Conservation (phyloP, 73 alveolate species). For the Paramecium bursaria region DNA sequence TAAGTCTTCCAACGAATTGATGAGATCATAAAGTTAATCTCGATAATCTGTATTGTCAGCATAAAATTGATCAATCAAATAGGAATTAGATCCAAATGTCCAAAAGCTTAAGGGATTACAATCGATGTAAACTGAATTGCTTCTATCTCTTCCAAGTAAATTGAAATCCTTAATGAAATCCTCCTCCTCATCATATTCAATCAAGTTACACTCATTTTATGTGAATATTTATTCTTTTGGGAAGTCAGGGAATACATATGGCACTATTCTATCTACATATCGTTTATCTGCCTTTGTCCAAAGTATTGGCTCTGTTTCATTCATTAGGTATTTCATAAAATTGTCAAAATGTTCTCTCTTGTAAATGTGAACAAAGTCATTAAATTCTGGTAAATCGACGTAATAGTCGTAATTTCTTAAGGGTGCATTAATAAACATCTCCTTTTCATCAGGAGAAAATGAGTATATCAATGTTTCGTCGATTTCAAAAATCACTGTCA, state of each 20-base stretch:
- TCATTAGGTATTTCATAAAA: constrained; percentile 54
- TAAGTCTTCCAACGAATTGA: constrained; percentile 29
- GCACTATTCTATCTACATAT: constrained; percentile 67
- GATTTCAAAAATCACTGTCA: constrained; percentile 67
- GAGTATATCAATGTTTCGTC: constrained; percentile 69
- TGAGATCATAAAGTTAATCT: constrained; percentile 50
- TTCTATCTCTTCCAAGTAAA: constrained; percentile 63
- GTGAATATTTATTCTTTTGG: constrained; percentile 62
- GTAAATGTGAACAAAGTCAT: constrained; percentile 57
- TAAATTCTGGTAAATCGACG: constrained; percentile 67
- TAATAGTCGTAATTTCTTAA: constrained; percentile 65
- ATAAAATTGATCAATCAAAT: constrained; percentile 26
- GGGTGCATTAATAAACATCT: constrained; percentile 69
- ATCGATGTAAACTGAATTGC: constrained; percentile 63
- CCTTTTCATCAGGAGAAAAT: constrained; percentile 71
- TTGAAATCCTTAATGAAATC: constrained; percentile 66
- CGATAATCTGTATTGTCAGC: constrained; percentile 63
- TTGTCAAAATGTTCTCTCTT: constrained; percentile 67
- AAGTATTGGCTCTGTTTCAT: constrained; percentile 58
- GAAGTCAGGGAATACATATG: constrained; percentile 56
- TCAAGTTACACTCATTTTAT: constrained; percentile 52
- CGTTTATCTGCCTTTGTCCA: constrained; percentile 63
- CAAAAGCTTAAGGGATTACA: constrained; percentile 68
- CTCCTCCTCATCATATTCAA: constrained; percentile 65
- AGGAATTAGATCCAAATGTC: constrained; percentile 69